These are phyloP conservation scores for Helotiales sp. DNA, from an alignment of 2,329 filamentous ascomycete genomes.

Conservation along the genomic window DNA sequence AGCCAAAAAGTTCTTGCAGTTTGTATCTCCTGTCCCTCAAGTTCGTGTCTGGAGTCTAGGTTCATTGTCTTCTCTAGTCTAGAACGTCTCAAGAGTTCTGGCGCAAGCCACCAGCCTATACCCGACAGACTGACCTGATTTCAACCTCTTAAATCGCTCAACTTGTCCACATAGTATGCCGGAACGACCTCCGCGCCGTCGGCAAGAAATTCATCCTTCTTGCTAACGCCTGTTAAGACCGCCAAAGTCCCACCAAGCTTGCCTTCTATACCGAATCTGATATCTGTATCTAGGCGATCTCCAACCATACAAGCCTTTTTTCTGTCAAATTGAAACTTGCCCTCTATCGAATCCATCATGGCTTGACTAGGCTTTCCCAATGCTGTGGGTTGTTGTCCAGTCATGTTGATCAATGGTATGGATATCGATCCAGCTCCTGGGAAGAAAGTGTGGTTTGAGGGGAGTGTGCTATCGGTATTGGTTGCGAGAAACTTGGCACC, in stretches of 20 bases:
- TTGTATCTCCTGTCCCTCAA: background rate
- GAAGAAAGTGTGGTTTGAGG: conserved; percentile 79
- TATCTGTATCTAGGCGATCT: conserved; percentile 91
- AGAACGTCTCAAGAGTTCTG: background rate
- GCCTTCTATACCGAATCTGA: conserved; percentile 90
- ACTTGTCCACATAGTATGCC: conserved; percentile 77
- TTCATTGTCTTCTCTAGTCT: background rate
- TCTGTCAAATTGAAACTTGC: conserved; percentile 88
- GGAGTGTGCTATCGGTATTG: conserved; percentile 88
- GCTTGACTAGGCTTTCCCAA: conserved; percentile 95
- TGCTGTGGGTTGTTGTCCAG: conserved; percentile 67
- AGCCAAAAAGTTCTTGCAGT: background rate
- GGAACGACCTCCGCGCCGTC: conserved; percentile 70
- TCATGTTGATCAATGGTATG: conserved; percentile 74
- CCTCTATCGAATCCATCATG: conserved; percentile 99
- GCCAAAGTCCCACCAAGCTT: conserved; percentile 87
- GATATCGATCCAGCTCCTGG: conserved; percentile 86
- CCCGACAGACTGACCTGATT: background rate
- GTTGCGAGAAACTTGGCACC: conserved; percentile 90
- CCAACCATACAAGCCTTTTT: conserved; percentile 92
- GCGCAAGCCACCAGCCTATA: background rate
- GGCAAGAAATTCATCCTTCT: conserved; percentile 79
- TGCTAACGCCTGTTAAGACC: conserved; percentile 86
- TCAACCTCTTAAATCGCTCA: conserved; percentile 69
- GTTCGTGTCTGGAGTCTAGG: background rate